Percentiles rank a stretch among this genome's conserved stretches.
Conservation (phyloP, 129 eudicot species). For the Flaveria ramosissima region DNA sequence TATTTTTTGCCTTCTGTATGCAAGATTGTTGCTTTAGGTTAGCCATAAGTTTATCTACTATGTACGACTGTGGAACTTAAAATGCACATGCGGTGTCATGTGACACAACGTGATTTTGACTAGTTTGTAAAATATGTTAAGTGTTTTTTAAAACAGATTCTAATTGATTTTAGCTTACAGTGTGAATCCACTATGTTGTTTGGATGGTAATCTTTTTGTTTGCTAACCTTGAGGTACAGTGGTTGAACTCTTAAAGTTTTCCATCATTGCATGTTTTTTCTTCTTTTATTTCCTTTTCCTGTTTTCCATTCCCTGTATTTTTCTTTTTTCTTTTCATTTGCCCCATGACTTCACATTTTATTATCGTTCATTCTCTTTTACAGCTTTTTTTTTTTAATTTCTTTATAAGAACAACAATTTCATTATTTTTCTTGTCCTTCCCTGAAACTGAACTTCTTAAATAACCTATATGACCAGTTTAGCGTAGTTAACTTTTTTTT, state of each 20-base stretch:
- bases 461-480: neutral
- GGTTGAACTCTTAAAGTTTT: neutral
- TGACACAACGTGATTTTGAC: neutral
- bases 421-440: neutral
- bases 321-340: neutral
- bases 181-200: neutral
- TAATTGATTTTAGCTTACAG: neutral
- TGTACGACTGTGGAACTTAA: neutral
- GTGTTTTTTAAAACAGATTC: neutral
- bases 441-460: neutral
- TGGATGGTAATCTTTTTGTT: slow-evolving; percentile 7
- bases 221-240: neutral
- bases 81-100: neutral
- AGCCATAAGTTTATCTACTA: neutral
- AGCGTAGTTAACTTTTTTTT: neutral
- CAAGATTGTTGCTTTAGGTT: neutral
- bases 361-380: neutral
- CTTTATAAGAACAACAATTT: neutral
- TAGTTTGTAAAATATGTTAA: neutral
- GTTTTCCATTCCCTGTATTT: neutral
- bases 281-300: neutral
- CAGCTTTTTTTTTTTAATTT: neutral
- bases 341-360: neutral
- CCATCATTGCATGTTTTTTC: neutral
- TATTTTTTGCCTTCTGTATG: neutral